Conservation (phyloP, 2,329 filamentous ascomycete genomes). For the Sclerotinia nivalis region DNA sequence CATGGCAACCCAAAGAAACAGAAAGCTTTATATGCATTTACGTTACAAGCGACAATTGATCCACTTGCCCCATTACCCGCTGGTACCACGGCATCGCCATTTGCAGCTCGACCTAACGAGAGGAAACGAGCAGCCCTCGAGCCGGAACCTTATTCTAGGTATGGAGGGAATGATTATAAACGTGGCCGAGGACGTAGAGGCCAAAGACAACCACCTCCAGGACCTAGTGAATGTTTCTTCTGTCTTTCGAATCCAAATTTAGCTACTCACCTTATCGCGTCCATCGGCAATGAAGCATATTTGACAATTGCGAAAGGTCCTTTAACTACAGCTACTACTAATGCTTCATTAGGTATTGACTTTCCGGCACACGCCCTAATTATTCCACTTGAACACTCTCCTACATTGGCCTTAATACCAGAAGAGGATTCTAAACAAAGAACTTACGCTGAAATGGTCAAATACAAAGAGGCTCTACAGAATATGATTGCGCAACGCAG, state of each 20-base stretch:
- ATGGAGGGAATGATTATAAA: slow-evolving; percentile 47
- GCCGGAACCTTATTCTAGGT: slow-evolving; percentile 54
- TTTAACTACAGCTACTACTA: slow-evolving; percentile 70
- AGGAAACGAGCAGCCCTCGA: slow-evolving; percentile 59
- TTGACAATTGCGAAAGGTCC: slow-evolving; percentile 91
- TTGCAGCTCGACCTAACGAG: slow-evolving; percentile 52
- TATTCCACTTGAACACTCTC: slow-evolving; percentile 80
- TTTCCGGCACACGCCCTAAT: slow-evolving; percentile 90
- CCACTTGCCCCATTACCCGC: slow-evolving; percentile 60
- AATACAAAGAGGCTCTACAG: slow-evolving; percentile 75
- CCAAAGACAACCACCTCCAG: slow-evolving; percentile 58
- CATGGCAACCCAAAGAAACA: slow-evolving; percentile 75
- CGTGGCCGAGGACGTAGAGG: slow-evolving; percentile 50
- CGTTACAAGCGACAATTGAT: slow-evolving; percentile 64
- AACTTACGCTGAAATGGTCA: slow-evolving; percentile 78
- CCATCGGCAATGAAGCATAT: slow-evolving; percentile 84
- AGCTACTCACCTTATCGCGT: slow-evolving; percentile 84
- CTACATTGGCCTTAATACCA: slow-evolving; percentile 70
- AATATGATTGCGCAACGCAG: slow-evolving; percentile 67
- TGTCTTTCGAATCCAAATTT: slow-evolving; percentile 86
- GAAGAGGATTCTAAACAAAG: slow-evolving; percentile 51
- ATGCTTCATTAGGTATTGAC: slow-evolving; percentile 60
- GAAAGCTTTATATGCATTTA: slow-evolving; percentile 80
- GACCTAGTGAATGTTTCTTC: slow-evolving; percentile 87
- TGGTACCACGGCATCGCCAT: slow-evolving; percentile 76